Conservation (phyloP, 2,329 filamentous ascomycete species). For the Aspergillus eucalypticola region DNA sequence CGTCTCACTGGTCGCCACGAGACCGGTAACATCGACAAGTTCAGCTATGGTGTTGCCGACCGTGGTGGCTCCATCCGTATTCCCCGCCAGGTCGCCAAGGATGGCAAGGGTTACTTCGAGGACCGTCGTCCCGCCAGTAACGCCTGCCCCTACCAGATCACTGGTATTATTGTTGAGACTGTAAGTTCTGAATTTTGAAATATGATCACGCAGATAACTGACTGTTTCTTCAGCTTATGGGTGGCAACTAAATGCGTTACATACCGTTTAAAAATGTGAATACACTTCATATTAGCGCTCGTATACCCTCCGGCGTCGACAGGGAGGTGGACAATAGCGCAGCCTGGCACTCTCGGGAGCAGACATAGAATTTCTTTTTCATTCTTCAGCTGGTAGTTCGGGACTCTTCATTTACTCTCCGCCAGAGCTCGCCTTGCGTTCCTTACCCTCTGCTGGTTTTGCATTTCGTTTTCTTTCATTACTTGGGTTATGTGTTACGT, state of each 20-base stretch:
- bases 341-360: conserved; percentile 37
- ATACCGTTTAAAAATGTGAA: conserved; percentile 23
- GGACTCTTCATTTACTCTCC: conserved; percentile 18
- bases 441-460: conserved; percentile 26
- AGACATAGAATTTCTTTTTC: conserved; percentile 30
- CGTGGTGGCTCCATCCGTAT: conserved; percentile 93
- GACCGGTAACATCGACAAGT: conserved; percentile 90
- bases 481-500: conserved; percentile 32
- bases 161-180: conserved; percentile 78
- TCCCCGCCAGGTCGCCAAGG: conserved; percentile 77
- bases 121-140: conserved; percentile 81
- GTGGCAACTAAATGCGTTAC: conserved; percentile 38
- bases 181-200: conserved; percentile 31
- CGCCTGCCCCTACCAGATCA: conserved; percentile 82
- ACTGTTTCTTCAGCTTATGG: conserved; percentile 36
- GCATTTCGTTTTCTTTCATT: conserved; percentile 26
- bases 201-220: not conserved
- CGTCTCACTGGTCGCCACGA: conserved; percentile 93
- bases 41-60: conserved; percentile 93
- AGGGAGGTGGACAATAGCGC: conserved; percentile 38
- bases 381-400: conserved; percentile 22
- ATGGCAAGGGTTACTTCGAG: conserved; percentile 95
- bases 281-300: conserved; percentile 38
- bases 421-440: conserved; percentile 28
- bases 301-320: conserved; percentile 45